Evolutionary conservation across 257 asterid genomes (phyloP), one percentile per base, ranked within the genome.

Genomic region (Solanum appendiculatum): DNA sequence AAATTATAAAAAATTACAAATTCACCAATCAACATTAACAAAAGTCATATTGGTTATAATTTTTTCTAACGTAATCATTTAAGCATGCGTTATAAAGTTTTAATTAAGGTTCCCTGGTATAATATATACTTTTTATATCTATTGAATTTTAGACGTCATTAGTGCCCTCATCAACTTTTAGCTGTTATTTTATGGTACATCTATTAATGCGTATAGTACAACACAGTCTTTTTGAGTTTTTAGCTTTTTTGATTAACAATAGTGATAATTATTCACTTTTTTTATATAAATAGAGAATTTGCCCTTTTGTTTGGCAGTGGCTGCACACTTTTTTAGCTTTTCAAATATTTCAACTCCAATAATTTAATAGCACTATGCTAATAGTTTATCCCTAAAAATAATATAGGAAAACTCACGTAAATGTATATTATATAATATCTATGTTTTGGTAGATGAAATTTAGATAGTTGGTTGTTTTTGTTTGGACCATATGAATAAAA

Each of bases 231-330:
- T n/a, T 37, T n/a, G 25, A 27, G 36, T 60, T 84, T 83, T 83
- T 63, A 64, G 29, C 86, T 84, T 85, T 85, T 85, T 85, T 68
- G 87, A 85, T 82, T 85, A 78, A 56, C 84, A 78, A 78, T 27
- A 78, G 84, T 78, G 63, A 78, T 44, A 27, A 46, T 78, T 44
- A 37, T 44, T 25, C 25, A 25, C 63, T 16, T 27, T 78, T 75
- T 75, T 25, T n/a, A n/a, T n/a, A n/a, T 7, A 18, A 20, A 20
- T 2, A 56, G 9, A 34, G 34, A 18, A 14, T 27, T 44, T 14
- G 39, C 39, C 27, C 25, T 25, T 44, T 44, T 44, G 40, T 44
- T 77, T 77, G 84, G 83, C 60, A n/a, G 83, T 77, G 63, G 84
- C 39, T 44, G 84, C 64, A 78, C 33, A 48, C 60, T 5, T 21